These are phyloP conservation scores for Rhizopus microsporus DNA, from an alignment of 371 early-diverging fungal species.

Conservation along the genomic window DNA sequence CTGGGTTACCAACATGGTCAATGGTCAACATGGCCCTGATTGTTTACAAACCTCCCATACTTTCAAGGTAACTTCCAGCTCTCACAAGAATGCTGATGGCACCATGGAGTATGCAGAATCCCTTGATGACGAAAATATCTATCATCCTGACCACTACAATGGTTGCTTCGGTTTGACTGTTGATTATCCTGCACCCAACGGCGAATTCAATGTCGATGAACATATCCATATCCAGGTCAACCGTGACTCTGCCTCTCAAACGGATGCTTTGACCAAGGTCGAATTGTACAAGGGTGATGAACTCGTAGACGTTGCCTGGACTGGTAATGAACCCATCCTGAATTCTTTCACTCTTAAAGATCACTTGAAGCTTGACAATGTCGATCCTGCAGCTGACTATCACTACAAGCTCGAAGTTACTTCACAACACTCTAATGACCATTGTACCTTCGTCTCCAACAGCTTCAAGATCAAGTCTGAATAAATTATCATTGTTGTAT, in stretches of 20 bases:
- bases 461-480: constrained; percentile 26
- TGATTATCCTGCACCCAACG: constrained; percentile 31
- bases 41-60: constrained; percentile 56
- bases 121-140: constrained; percentile 35
- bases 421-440: constrained; percentile 14
- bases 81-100: constrained; percentile 58
- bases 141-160: constrained; percentile 29
- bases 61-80: constrained; percentile 64
- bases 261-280: constrained; percentile 36
- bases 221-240: constrained; percentile 36
- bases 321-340: constrained; percentile 30
- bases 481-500: constrained; percentile 3
- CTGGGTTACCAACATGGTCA: constrained; percentile 48
- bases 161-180: constrained; percentile 51
- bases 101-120: constrained; percentile 46
- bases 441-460: constrained; percentile 29
- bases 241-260: constrained; percentile 42
- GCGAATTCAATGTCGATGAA: constrained; percentile 22
- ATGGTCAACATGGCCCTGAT: constrained; percentile 47
- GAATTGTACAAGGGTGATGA: constrained; percentile 43
- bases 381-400: constrained; percentile 28
- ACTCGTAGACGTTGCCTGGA: constrained; percentile 30
- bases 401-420: constrained; percentile 31
- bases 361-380: constrained; percentile 26
- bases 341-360: constrained; percentile 42